Evolutionary conservation across 78 protist genomes (phyloP).

Genomic region (Cavenderia fasciculata): DNA sequence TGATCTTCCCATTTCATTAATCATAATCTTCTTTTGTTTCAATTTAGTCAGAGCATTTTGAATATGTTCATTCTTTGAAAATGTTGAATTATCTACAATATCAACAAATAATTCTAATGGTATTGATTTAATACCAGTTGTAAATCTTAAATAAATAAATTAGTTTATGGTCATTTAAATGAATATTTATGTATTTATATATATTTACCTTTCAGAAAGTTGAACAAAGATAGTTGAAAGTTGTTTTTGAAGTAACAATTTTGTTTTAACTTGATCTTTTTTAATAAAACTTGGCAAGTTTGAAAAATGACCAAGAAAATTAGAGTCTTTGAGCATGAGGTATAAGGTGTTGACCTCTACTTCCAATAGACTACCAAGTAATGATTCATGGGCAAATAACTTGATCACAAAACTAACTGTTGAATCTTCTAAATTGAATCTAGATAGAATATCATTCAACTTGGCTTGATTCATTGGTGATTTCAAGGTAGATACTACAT

Average conservation of each 20-base stretch:
- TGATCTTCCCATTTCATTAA: slow-evolving; percentile 2
- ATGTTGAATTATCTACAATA: not conserved
- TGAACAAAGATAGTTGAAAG: not conserved
- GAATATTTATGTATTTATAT: not conserved
- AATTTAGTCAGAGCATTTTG: not conserved
- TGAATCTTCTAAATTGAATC: not conserved
- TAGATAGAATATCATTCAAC: slow-evolving; percentile 12
- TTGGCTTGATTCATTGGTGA: not conserved
- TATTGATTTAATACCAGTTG: not conserved
- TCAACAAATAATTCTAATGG: slow-evolving; percentile 10
- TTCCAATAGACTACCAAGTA: not conserved
- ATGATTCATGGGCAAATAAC: not conserved
- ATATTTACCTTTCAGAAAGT: not conserved
- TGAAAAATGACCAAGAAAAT: not conserved
- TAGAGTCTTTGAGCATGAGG: not conserved
- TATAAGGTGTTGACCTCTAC: not conserved
- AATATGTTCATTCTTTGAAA: not conserved
- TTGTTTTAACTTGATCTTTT: too few species aligned
- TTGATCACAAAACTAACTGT: not conserved
- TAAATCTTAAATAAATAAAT: not conserved
- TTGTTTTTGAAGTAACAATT: not conserved
- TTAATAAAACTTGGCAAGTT: not conserved
- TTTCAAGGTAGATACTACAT: not conserved
- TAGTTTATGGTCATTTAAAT: not conserved
- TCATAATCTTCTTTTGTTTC: not conserved